Evolutionary conservation across 1,284 basidiomycete species (phyloP).

Genomic region (Meira nashicola): DNA sequence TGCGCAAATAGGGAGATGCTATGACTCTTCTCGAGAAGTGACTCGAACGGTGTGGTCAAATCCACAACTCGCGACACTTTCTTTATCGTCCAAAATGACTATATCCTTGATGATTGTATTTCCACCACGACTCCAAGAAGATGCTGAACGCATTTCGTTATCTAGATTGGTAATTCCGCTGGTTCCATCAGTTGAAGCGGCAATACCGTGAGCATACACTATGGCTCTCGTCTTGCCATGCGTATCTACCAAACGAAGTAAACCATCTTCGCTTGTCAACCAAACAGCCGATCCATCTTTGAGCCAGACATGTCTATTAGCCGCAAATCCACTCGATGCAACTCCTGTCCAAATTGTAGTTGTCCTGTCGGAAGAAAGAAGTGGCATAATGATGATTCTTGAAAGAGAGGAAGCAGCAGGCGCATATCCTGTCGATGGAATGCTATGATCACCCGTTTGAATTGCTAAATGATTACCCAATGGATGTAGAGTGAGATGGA

Average conservation of each 20-base stretch:
- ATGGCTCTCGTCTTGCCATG: conserved; percentile 25
- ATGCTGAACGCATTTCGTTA: conserved; percentile 13
- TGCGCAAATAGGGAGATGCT: no score
- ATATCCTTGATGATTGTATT: conserved; percentile 46
- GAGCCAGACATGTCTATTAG: conserved; percentile 37
- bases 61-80: conserved; percentile 35
- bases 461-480: conserved; percentile 30
- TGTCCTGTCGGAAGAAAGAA: conserved; percentile 24
- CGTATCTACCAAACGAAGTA: conserved; percentile 35
- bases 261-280: conserved; percentile 43
- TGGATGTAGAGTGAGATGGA: conserved; percentile 40
- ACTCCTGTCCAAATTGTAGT: conserved; percentile 37
- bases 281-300: conserved; percentile 29
- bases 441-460: conserved; percentile 41
- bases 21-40: background rate
- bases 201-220: conserved; percentile 27
- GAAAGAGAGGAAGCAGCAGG: conserved; percentile 17
- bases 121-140: conserved; percentile 36
- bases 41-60: conserved; percentile 25
- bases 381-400: conserved; percentile 31
- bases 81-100: conserved; percentile 24
- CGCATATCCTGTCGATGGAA: conserved; percentile 14
- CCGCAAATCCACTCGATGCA: conserved; percentile 24
- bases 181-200: background rate
- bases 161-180: background rate